Percentiles rank a stretch among this genome's conserved stretches.
Evolutionary conservation across 495 filamentous ascomycete species (phyloP).

Genomic region (Tuber aestivum): DNA sequence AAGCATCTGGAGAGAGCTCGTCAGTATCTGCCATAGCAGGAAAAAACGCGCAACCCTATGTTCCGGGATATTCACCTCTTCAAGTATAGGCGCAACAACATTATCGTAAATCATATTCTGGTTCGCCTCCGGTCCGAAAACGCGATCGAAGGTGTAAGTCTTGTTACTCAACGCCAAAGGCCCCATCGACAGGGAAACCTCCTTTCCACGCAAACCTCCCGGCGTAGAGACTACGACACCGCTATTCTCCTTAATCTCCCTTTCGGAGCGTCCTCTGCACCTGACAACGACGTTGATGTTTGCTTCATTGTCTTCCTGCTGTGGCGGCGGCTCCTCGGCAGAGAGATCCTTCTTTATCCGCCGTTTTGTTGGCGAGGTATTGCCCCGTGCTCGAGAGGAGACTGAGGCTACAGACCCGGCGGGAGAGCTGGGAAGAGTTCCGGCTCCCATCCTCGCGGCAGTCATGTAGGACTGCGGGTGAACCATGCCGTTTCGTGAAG

Average conservation of each 20-base stretch:
- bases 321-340: constrained; percentile 20
- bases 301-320: constrained; percentile 67
- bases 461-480: constrained; percentile 30
- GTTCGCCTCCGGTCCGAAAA: constrained; percentile 92
- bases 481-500: constrained; percentile 25
- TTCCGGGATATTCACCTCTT: constrained; percentile 60
- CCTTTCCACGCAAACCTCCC: constrained; percentile 68
- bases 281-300: constrained; percentile 97
- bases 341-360: constrained; percentile 21
- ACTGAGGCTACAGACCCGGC: constrained; percentile 45
- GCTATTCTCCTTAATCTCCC: constrained; percentile 87
- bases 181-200: constrained; percentile 84
- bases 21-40: not conserved
- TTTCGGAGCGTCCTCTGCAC: constrained; percentile 85
- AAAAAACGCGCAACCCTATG: not conserved
- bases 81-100: constrained; percentile 81
- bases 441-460: constrained; percentile 26
- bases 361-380: constrained; percentile 32
- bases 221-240: constrained; percentile 84
- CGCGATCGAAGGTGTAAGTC: constrained; percentile 91
- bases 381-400: constrained; percentile 42
- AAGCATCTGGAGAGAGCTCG: constrained; percentile 61
- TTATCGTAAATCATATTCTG: constrained; percentile 90
- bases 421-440: constrained; percentile 19
- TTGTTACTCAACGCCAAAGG: constrained; percentile 82